Percentiles rank a stretch among this genome's conserved stretches.
Conservation (phyloP, 306 rosid species). For the Cicer cuneatum region DNA sequence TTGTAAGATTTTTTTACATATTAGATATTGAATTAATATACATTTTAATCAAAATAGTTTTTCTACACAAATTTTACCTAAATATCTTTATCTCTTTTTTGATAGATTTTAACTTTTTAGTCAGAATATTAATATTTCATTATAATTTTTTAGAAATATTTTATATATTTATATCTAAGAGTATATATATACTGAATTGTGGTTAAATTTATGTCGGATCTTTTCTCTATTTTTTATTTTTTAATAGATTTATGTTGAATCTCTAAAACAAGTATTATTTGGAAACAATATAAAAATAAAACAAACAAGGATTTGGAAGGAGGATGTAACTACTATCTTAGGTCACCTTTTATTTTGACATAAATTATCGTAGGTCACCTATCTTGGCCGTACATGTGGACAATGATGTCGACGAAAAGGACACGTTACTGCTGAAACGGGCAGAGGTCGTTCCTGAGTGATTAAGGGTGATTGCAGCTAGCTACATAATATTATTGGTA, state of each 20-base stretch:
- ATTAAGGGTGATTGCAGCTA: neutral
- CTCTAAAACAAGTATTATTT: neutral
- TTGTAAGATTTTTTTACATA: neutral
- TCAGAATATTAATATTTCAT: too few species aligned
- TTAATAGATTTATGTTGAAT: neutral
- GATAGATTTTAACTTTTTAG: too few species aligned
- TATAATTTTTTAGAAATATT: too few species aligned
- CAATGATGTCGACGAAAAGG: neutral
- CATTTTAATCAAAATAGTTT: too few species aligned
- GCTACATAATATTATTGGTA: neutral
- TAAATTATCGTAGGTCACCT: neutral
- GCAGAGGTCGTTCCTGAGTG: neutral
- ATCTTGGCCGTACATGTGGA: slow-evolving; percentile 48
- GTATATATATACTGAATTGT: too few species aligned
- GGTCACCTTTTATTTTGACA: neutral
- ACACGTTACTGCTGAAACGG: slow-evolving; percentile 22
- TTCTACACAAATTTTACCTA: too few species aligned
- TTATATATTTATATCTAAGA: too few species aligned
- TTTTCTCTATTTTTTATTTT: too few species aligned
- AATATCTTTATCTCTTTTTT: too few species aligned
- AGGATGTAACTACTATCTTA: neutral
- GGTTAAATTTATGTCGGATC: too few species aligned
- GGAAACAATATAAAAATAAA: neutral
- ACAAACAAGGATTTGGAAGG: neutral
- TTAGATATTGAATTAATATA: neutral